Base-by-base conservation (phyloP, 2,329 filamentous ascomycete genomes). In the Penicillium sp. region DNA sequence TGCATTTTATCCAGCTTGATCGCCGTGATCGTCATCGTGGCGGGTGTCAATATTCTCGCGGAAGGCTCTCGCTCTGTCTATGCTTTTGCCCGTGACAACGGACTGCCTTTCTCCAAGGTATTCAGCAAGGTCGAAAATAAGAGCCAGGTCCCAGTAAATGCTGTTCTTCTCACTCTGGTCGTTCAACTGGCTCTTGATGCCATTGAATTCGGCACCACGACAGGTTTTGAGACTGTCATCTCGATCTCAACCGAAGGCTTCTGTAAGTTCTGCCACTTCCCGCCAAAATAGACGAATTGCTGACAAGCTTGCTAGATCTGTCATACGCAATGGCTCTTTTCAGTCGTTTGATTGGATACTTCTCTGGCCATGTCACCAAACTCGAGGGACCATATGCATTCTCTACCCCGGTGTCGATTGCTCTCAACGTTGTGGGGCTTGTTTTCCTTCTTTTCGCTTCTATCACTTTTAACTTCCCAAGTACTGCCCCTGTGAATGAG, bases 211-310 rank as follows among this genome's bases (percentile, higher is more conserved):
- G 83, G 83, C 1, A 84, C 82, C 0, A 77, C 79, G 1, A 84
- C 83, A 0, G 83, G 83, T 0, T 85, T 85, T 66, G 80, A 83
- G 52, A 86, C 84, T 0, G 82, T 86, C 19, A 82, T 86, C 52
- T 79, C 82, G 6, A 85, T 86, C 56, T 80, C 84, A 0, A 86
- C 84, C 0, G 80, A 84, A 62, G 85, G 84, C 0, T 86, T 86
- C 65, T 86, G 79, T 81, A 72, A 71, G 79, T 8, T 25, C 25
- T 67, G 7, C 7, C 52, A 6, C 6, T 8, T 3, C 28, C 6
- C 5, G 14, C 19, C 55, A 2, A 13, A 2, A 13, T 30, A 40
- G 22, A 30, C 0, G 22, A 25, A 35, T 13, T 14, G 22, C 7
- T 28, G 25, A 55, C 61, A 35, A 63, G 22, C 3, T 1, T 68